These are phyloP conservation scores for Fraxinus floribunda DNA, from an alignment of 305 asterid species.

Conservation along the genomic window DNA sequence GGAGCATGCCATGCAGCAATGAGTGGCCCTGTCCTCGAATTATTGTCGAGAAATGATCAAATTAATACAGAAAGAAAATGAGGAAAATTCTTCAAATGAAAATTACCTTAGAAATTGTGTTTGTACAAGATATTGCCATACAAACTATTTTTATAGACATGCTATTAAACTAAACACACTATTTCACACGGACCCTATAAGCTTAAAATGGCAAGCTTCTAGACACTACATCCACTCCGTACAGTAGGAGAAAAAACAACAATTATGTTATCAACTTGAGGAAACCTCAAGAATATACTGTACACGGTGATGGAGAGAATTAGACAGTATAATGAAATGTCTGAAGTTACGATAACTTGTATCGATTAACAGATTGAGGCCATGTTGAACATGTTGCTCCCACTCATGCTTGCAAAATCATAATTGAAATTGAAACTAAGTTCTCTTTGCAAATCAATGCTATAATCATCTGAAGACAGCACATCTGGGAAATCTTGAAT, in stretches of 20 bases:
- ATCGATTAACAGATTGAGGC: conserved; percentile 9
- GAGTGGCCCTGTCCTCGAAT: neutral
- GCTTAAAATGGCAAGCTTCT: neutral
- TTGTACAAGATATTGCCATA: neutral
- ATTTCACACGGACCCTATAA: neutral
- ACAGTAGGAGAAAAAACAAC: neutral
- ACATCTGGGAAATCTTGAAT: neutral
- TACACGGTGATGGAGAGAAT: neutral
- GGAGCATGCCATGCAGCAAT: neutral
- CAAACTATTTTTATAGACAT: neutral
- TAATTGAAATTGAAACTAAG: neutral
- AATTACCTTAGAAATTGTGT: neutral
- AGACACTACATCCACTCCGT: neutral
- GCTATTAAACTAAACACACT: neutral
- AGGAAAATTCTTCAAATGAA: neutral
- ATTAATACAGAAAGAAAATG: neutral
- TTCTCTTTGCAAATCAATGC: neutral
- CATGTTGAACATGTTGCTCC: neutral
- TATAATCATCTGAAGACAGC: neutral
- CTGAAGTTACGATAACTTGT: neutral
- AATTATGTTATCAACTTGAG: neutral
- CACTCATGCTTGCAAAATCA: neutral
- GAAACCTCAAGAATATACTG: neutral
- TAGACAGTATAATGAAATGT: neutral
- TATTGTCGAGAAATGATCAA: neutral